A percentile compares a stretch with the other conserved stretches of the same genome.
These are phyloP conservation scores for Gossypium anomalum DNA, from an alignment of 345 rosid genomes.

Conservation along the genomic window DNA sequence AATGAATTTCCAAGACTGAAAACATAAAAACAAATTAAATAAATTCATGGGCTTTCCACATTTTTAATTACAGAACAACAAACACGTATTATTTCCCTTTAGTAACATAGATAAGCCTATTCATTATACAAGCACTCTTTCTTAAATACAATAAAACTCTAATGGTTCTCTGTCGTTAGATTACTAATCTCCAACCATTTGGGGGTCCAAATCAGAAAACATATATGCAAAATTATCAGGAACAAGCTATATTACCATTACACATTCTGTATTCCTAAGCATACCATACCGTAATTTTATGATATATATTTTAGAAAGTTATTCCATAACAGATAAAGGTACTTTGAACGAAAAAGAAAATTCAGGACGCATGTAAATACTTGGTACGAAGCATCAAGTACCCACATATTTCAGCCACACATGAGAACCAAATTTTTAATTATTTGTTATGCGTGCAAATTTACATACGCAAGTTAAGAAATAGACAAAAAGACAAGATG, in stretches of 20 bases:
- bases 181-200: not conserved
- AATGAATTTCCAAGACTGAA: not conserved
- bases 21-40: not conserved
- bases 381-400: not conserved
- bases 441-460: not conserved
- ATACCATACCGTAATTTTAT: not conserved
- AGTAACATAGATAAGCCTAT: not conserved
- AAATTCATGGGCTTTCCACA: not conserved
- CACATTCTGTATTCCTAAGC: not conserved
- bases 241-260: not conserved
- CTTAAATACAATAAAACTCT: not conserved
- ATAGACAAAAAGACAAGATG: constrained; percentile 2
- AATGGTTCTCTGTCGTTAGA: not conserved
- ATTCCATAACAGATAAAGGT: not conserved
- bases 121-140: not conserved
- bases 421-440: not conserved
- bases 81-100: not conserved
- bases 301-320: not conserved
- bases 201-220: not conserved
- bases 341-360: not conserved
- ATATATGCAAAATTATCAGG: not conserved
- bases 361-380: not conserved
- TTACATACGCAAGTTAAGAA: not conserved
- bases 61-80: not conserved
- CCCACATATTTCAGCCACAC: not conserved